Base-by-base conservation (phyloP, 2,329 filamentous ascomycete genomes). In the Ambrosiella beaveri region DNA sequence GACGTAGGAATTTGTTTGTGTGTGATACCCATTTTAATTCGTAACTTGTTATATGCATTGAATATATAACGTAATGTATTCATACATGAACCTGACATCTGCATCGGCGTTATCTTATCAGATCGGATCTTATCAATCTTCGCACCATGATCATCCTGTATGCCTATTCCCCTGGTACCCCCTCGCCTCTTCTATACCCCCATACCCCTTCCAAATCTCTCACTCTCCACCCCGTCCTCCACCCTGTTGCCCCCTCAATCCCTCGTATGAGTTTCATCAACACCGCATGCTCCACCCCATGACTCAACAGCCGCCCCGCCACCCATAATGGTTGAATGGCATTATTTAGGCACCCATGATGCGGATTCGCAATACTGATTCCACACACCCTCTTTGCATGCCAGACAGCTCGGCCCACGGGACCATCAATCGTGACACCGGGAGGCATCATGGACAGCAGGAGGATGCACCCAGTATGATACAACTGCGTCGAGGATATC, bases 301-400 rank as follows among this genome's bases (percentile, higher is more conserved):
- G 77, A 57, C 73, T 79, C 47, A 81, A 69, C 0, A 79, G 65
- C 40, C 72, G 70, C 0, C 76, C 78, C 0, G 78, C 78, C 11
- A 81, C 70, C 73, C 75, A 80, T 0, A 80, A 67, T 0, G 77
- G 77, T 61, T 80, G 77, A 3, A 80, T 76, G 2, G 76, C 75
- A 63, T 81, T 80, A 61, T 77, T 80, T 39, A 79, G 63, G 61
- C 74, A 78, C 2, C 77, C 78, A 9, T 74, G 70, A 59, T 81
- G 76, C 3, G 73, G 73, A 59, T 81, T 81, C 2, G 76, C 72
- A 11, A 76, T 63, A 0, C 77, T 78, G 19, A 80, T 80, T 1
- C 76, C 77, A 59, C 76, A 79, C 38, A 80, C 74, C 12, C 73
- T 70, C 59, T 74, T 73, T 1, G 76, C 77, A 62, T 81, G 78